Evolutionary conservation across 768 basidiomycete genomes (phyloP), one percentile per base, ranked within the genome.

Genomic region (Naganishia onofrii): DNA sequence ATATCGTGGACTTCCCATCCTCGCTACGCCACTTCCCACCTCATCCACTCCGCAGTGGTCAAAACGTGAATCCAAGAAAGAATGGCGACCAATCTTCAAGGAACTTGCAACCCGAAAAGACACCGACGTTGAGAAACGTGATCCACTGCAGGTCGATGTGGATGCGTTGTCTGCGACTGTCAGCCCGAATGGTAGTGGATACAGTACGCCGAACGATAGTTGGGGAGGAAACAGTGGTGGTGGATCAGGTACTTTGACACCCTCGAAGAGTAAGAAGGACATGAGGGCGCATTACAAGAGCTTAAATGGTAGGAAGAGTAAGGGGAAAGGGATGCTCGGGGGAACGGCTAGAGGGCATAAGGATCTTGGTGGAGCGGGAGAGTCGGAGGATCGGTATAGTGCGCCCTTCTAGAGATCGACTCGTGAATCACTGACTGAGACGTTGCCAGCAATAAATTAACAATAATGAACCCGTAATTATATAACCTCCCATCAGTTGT

Each of bases 211-310:
- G 73, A 65, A 31, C 5, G 67, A 64, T 23, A 72, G 44, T 48
- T 29, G 32, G 12, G 71, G 69, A n/a, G 68, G 44, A 3, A 74
- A 68, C 23, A 75, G 70, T 52, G 42, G 63, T 15, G 68, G 67
- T 9, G 85, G 85, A 6, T 86, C 88, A 53, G 81, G 64, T 17
- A 48, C 81, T 0, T 74, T 82, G 12, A 82, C 83, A 23, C 83
- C 81, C 23, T 75, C 79, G 54, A 91, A 90, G 32, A 86, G 86
- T 57, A 95, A 94, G 81, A 70, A 87, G 2, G 91, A 93, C 80
- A 92, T 93, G 89, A 86, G 93, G 48, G 90, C 89, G 75, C 88
- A 89, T 85, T 96, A 95, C 83, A 94, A 94, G 82, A 89, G 91
- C 68, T 82, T 94, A 12, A 90, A 89, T 23, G 93, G 93, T 19